Percentiles rank a stretch among this genome's conserved stretches.
Conservation (phyloP, 306 rosid genomes). For the Cucurbita pepo region DNA sequence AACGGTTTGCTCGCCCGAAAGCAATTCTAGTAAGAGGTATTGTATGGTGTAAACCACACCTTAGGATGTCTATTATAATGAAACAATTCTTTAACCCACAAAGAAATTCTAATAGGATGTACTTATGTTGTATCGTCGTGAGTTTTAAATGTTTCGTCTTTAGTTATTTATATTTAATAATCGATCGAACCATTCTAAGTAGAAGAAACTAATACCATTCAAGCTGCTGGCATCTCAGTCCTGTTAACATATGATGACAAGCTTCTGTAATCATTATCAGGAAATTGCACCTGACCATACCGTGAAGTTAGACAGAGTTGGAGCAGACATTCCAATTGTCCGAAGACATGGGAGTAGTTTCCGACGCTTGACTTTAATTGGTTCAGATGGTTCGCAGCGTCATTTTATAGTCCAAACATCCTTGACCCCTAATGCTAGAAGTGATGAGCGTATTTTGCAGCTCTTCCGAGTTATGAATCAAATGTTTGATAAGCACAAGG, state of each 20-base stretch:
- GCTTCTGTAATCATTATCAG: conserved; percentile 17
- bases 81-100: background rate
- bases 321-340: conserved; percentile 95
- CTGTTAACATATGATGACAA: background rate
- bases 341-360: conserved; percentile 98
- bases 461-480: conserved; percentile 98
- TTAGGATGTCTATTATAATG: background rate
- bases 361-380: conserved; percentile 90
- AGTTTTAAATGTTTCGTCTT: background rate
- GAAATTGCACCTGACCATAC: conserved; percentile 98
- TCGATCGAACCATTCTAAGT: background rate
- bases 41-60: background rate
- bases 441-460: conserved; percentile 96
- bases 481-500: conserved; percentile 99
- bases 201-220: background rate
- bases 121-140: background rate
- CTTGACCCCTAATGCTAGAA: conserved; percentile 94
- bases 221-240: background rate
- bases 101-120: background rate
- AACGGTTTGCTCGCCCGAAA: background rate
- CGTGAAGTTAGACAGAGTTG: conserved; percentile 85
- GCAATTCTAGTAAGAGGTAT: background rate
- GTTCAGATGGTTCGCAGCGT: conserved; percentile 98
- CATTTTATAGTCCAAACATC: conserved; percentile 99
- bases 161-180: background rate